Base-by-base conservation (phyloP, 2,329 filamentous ascomycete genomes). In the Thelonectria rubi region DNA sequence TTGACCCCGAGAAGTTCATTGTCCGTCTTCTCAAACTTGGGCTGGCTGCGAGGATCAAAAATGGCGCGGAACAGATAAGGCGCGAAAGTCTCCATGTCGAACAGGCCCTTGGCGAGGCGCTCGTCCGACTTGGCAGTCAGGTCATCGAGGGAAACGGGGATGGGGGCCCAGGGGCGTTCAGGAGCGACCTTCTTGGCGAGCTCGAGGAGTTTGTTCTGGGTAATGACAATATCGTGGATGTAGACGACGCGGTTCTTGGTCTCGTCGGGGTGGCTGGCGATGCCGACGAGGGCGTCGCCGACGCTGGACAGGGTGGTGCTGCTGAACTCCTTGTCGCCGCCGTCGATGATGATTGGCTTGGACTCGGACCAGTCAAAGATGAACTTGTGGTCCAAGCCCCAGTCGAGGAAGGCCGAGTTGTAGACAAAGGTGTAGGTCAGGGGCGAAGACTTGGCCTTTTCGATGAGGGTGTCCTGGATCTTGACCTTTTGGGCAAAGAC, bases 191-290 rank as follows among this genome's bases (percentile, higher is more conserved):
- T 77, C 74, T 88, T 83, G 1, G 84, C 78, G 1, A 79, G 72
- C 0, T 72, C 78, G 1, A 84, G 62, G 0, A 85, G 60, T 60
- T 76, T 72, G 55, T 78, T 80, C 71, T 86, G 84, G 0, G 81
- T 79, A 15, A 79, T 73, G 5, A 76, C 72, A 10, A 78, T 72
- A 24, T 81, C 79, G 7, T 82, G 71, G n/a, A 85, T 73, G 60
- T 77, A 79, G 2, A 88, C 76, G 3, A 71, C 58, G 4, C 79
- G 76, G 69, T 89, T 87, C 71, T 80, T 80, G 0, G 86, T 88
- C 69, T 84, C 80, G 2, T 82, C 79, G 0, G 78, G 80, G 53
- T 86, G 77, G 8, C 69, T 68, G 59, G 88, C 71, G 2, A 86
- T 74, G 0, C 80, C 81, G 0, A 81, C 79, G 0, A 88, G 77